Evolutionary conservation across 169 alveolate genomes (phyloP).

Genomic region (Cryptosporidium parvum): DNA sequence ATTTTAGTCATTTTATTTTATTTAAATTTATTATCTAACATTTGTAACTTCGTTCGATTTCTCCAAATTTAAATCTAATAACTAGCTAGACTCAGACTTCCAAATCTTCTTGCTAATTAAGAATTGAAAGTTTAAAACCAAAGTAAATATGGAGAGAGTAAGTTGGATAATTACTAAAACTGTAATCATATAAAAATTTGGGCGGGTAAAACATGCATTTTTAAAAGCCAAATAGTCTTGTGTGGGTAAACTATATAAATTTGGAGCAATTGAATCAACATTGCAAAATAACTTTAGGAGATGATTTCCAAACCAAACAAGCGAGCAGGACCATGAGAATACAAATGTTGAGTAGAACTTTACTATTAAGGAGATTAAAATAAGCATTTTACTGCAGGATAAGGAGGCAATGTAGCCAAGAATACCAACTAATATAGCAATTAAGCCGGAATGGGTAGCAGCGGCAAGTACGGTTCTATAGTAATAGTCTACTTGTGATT

Average conservation of each 20-base stretch:
- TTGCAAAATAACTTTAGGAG: constrained; percentile 50
- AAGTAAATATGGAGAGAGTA: constrained; percentile 4
- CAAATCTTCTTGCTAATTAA: constrained; percentile 34
- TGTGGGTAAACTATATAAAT: constrained; percentile 11
- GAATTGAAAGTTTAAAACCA: constrained; percentile 15
- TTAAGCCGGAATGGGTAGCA: constrained; percentile 51
- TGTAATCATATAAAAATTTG: constrained; percentile 40
- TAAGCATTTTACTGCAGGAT: constrained; percentile 69
- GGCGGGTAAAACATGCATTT: constrained; percentile 63
- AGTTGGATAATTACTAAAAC: constrained; percentile 20
- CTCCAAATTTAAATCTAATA: neutral
- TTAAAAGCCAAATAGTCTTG: constrained; percentile 45
- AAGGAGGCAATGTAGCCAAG: constrained; percentile 58
- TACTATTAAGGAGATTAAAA: constrained; percentile 22
- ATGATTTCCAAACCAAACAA: constrained; percentile 72
- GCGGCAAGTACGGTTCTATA: constrained; percentile 40
- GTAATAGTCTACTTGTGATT: constrained; percentile 43
- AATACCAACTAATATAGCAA: constrained; percentile 40
- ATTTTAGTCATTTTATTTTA: neutral
- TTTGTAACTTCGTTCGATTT: neutral
- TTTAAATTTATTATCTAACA: neutral
- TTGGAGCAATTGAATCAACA: constrained; percentile 27
- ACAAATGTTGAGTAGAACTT: constrained; percentile 64
- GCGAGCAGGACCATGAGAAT: constrained; percentile 64
- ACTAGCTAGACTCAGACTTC: neutral